Evolutionary conservation across 2,329 filamentous ascomycete genomes (phyloP).

Genomic region (Raffaelea ambrosiae): DNA sequence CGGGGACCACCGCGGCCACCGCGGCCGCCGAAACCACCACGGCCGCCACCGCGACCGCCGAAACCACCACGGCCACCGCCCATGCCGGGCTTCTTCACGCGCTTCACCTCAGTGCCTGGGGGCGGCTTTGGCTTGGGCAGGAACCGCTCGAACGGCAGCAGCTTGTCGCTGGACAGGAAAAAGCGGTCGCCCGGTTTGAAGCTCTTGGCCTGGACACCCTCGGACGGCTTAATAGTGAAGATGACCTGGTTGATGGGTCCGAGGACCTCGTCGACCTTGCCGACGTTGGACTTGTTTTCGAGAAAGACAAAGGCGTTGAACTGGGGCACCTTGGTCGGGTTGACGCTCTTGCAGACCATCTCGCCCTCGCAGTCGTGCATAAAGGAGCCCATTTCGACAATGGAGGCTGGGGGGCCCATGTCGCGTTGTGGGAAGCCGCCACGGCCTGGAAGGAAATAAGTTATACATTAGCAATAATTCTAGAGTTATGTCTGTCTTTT

Average conservation of each 20-base stretch:
- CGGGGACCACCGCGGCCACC: conserved; percentile 15
- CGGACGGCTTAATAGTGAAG: conserved; percentile 96
- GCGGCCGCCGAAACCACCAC: conserved; percentile 19
- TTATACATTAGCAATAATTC: not conserved
- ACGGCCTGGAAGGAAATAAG: conserved; percentile 28
- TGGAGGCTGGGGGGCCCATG: conserved; percentile 53
- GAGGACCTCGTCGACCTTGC: conserved; percentile 96
- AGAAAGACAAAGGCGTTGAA: conserved; percentile 99
- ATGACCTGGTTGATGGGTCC: conserved; percentile 96
- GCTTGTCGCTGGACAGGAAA: conserved; percentile 90
- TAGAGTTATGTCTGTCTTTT: too few species aligned
- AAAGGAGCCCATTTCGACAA: conserved; percentile 84
- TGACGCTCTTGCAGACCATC: conserved; percentile 93
- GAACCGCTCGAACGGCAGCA: conserved; percentile 92
- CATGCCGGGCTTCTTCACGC: conserved; percentile 51
- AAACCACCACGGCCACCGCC: conserved; percentile 30
- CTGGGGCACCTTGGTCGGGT: conserved; percentile 82
- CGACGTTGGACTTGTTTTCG: conserved; percentile 93
- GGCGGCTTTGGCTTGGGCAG: conserved; percentile 81
- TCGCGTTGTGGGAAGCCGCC: conserved; percentile 52
- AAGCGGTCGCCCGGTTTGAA: conserved; percentile 98
- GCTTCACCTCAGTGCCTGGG: conserved; percentile 51
- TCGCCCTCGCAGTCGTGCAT: conserved; percentile 94
- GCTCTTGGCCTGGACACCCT: conserved; percentile 87
- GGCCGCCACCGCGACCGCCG: conserved; percentile 14